These are phyloP conservation scores for Umbelopsis vinacea DNA, from an alignment of 192 early-diverging fungal species.

Conservation along the genomic window DNA sequence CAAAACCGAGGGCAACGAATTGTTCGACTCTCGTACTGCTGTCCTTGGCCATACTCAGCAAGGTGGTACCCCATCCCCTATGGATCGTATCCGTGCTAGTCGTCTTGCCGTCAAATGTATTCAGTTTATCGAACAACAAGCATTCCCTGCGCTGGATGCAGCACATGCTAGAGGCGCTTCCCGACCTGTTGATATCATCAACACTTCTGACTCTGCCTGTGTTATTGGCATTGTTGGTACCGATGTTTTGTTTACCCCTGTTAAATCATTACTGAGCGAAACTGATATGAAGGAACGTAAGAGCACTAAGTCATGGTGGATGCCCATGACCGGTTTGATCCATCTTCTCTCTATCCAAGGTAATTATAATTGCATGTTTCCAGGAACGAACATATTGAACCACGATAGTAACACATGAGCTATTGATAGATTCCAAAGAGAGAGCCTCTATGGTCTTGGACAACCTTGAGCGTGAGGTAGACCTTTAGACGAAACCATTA, in stretches of 20 bases:
- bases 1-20: conserved; percentile 81
- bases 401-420: no score
- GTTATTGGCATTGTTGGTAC: conserved; percentile 87
- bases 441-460: conserved; percentile 12
- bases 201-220: conserved; percentile 59
- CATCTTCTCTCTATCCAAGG: conserved; percentile 63
- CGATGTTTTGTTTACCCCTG: conserved; percentile 73
- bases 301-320: conserved; percentile 75
- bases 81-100: conserved; percentile 95
- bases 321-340: conserved; percentile 55
- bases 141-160: conserved; percentile 54
- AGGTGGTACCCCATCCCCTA: conserved; percentile 89
- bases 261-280: conserved; percentile 63
- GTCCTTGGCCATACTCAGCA: conserved; percentile 96
- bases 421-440: background rate
- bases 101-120: conserved; percentile 81
- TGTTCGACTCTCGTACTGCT: conserved; percentile 90
- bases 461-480: conserved; percentile 14
- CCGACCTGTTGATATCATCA: conserved; percentile 65
- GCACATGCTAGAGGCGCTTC: conserved; percentile 45
- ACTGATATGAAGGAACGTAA: conserved; percentile 86
- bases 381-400: background rate
- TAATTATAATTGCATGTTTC: background rate
- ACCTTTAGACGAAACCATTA: conserved; percentile 15
- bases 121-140: conserved; percentile 80